These are phyloP conservation scores for Dipteronia dyeriana DNA, from an alignment of 345 rosid species.

Conservation along the genomic window DNA sequence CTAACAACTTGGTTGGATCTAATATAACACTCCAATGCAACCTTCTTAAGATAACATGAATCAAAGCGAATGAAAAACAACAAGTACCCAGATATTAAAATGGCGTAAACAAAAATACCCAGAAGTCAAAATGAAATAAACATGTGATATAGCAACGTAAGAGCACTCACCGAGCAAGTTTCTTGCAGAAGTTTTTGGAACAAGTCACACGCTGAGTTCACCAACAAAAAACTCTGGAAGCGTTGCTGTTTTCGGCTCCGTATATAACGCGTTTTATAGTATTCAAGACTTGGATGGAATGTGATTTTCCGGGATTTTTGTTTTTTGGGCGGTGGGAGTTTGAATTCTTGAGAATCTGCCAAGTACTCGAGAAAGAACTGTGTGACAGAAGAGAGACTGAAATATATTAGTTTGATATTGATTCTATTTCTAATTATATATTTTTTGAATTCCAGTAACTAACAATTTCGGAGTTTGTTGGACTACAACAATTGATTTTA, in stretches of 20 bases:
- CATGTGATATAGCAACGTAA: constrained; percentile 13
- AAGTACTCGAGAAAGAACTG: constrained; percentile 25
- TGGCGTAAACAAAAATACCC: constrained; percentile 26
- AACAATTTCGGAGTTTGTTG: not conserved
- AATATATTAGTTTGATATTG: not conserved
- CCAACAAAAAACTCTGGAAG: not conserved
- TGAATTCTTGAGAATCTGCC: constrained; percentile 28
- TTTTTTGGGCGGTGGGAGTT: not conserved
- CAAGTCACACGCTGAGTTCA: constrained; percentile 10
- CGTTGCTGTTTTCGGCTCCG: constrained; percentile 7
- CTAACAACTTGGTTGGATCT: constrained; percentile 25
- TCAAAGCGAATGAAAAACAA: constrained; percentile 1
- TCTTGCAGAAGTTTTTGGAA: not conserved
- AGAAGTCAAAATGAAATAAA: constrained; percentile 29
- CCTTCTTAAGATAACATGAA: constrained; percentile 15
- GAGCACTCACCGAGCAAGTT: constrained; percentile 37
- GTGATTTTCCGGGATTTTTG: constrained; percentile 20
- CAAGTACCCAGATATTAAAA: constrained; percentile 25
- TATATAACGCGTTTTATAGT: not conserved
- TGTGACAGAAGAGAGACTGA: not conserved
- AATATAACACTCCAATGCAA: constrained; percentile 11
- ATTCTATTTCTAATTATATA: not conserved
- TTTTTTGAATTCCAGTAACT: not conserved
- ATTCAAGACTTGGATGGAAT: constrained; percentile 13
- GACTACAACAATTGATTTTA: not conserved